Evolutionary conservation across 331 rosid genomes (phyloP).

Genomic region (Phaseolus coccineus): DNA sequence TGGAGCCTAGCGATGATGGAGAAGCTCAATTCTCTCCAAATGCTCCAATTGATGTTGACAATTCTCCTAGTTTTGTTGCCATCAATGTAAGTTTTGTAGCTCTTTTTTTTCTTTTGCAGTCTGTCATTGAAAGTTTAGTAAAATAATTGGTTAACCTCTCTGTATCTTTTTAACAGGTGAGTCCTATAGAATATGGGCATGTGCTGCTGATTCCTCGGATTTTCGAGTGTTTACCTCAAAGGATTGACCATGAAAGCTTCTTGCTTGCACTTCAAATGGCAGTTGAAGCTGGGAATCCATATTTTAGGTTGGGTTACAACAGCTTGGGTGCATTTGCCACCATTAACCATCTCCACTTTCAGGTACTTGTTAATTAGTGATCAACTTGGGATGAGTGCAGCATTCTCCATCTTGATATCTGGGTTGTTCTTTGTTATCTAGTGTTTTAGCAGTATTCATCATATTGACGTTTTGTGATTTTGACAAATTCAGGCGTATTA

Average conservation of each 20-base stretch:
- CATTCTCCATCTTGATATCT: background rate
- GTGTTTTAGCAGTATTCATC: background rate
- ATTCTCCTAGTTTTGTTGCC: constrained; percentile 80
- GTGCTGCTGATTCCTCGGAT: constrained; percentile 87
- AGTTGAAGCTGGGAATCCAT: constrained; percentile 72
- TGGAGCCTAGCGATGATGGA: constrained; percentile 68
- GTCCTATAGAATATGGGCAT: constrained; percentile 96
- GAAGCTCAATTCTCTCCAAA: constrained; percentile 70
- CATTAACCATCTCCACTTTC: constrained; percentile 96
- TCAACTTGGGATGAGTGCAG: background rate
- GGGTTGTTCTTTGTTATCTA: constrained; percentile 11
- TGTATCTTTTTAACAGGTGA: constrained; percentile 64
- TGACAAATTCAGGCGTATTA: constrained; percentile 72
- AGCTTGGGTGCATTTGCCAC: constrained; percentile 97
- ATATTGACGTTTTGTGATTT: constrained; percentile 28
- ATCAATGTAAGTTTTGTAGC: constrained; percentile 65
- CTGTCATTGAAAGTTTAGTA: background rate
- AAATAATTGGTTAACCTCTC: background rate
- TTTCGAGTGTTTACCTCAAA: constrained; percentile 76
- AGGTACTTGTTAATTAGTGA: constrained; percentile 47
- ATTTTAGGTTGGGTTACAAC: constrained; percentile 91
- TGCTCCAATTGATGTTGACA: constrained; percentile 69
- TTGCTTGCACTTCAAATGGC: constrained; percentile 90
- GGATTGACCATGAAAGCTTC: constrained; percentile 78
- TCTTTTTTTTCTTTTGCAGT: background rate